These are phyloP conservation scores for Capsicum chinense DNA, from an alignment of 257 asterid genomes.

Conservation along the genomic window DNA sequence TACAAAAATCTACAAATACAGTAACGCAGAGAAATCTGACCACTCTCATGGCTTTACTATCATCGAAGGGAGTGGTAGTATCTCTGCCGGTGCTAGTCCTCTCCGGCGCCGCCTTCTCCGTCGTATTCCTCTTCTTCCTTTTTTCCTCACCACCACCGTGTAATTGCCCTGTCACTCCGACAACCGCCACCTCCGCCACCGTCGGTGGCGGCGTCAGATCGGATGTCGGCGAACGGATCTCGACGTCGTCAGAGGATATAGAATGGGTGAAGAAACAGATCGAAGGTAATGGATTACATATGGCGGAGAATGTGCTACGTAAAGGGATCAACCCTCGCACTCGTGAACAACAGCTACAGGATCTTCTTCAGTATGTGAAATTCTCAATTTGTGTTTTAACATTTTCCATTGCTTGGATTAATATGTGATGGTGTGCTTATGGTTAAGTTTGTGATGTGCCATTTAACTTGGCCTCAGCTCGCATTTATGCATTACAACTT, in stretches of 20 bases:
- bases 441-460: background rate
- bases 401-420: background rate
- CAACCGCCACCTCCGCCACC: constrained; percentile 35
- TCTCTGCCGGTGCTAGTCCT: constrained; percentile 71
- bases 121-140: constrained; percentile 56
- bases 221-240: constrained; percentile 44
- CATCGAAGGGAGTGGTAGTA: constrained; percentile 67
- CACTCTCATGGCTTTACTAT: constrained; percentile 40
- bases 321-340: constrained; percentile 98
- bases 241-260: constrained; percentile 67
- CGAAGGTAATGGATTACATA: constrained; percentile 80
- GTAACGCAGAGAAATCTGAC: background rate
- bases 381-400: background rate
- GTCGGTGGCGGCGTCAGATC: constrained; percentile 19
- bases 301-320: constrained; percentile 81
- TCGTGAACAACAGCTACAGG: constrained; percentile 88
- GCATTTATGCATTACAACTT: no score
- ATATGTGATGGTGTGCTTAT: background rate
- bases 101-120: constrained; percentile 49
- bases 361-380: constrained; percentile 53
- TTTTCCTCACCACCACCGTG: constrained; percentile 49
- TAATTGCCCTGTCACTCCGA: constrained; percentile 59
- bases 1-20: constrained; percentile 17
- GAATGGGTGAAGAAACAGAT: constrained; percentile 78
- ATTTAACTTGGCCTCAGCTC: no score